phyloP scores from a whole-genome alignment of 768 basidiomycete genomes.

The Russula sp. region DNA sequence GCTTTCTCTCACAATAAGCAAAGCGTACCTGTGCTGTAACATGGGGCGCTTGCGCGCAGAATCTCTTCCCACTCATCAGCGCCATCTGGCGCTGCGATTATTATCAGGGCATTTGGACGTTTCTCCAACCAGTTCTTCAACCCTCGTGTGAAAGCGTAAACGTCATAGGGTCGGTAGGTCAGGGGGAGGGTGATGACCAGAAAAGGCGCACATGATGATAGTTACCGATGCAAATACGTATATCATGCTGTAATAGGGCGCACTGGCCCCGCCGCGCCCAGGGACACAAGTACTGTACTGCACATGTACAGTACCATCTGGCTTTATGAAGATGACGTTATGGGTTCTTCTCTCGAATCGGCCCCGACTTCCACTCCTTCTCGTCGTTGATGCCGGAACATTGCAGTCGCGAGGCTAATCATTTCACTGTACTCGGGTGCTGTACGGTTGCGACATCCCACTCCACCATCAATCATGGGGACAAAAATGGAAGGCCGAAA shows the following conservation, averaged over 20 bases:
- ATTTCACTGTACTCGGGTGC: no score
- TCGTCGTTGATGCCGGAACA: no score
- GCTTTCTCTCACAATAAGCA: not conserved
- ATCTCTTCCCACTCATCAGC: not conserved
- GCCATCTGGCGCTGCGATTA: not conserved
- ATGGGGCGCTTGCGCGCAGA: not conserved
- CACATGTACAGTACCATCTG: not conserved
- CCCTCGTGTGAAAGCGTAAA: not conserved
- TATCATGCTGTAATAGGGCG: slow-evolving; percentile 2
- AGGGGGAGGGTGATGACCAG: not conserved
- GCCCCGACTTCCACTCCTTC: not conserved
- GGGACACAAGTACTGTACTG: no score
- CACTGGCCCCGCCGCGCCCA: not conserved
- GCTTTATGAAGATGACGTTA: not conserved
- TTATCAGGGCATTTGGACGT: not conserved
- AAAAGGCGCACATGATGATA: not conserved
- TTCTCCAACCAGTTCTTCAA: no score
- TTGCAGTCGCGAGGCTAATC: no score
- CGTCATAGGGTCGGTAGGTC: not conserved
- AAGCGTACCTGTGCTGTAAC: not conserved
- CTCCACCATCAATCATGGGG: not conserved
- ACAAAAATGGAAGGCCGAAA: not conserved
- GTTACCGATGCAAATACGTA: not conserved
- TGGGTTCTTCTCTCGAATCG: not conserved
- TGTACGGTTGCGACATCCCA: no score